phyloP scores from a whole-genome alignment of 208 protist species.

The Acanthamoeba triangularis region DNA sequence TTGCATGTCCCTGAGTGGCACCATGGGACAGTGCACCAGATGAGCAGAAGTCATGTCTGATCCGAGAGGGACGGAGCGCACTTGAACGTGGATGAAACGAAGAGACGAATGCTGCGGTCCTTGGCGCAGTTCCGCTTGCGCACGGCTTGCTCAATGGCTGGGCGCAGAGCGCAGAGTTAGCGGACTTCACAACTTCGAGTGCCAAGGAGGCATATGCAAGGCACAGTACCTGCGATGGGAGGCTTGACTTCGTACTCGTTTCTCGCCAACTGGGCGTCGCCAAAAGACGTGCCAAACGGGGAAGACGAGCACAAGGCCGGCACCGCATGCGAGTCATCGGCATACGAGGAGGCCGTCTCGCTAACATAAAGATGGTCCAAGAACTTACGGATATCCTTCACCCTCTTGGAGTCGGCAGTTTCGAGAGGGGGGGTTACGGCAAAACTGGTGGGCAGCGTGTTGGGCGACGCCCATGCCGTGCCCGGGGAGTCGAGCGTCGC shows the following conservation, averaged over 20 bases:
- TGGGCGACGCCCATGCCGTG: too few relatives aligned
- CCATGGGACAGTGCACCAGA: background rate
- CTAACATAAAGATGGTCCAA: background rate
- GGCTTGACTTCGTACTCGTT: slow-evolving; percentile 66
- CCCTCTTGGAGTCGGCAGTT: too few relatives aligned
- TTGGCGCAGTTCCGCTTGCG: background rate
- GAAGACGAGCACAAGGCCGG: background rate
- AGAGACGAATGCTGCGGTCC: slow-evolving; percentile 69
- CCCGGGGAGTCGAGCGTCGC: too few relatives aligned
- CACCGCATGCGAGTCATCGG: background rate
- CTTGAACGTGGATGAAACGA: slow-evolving; percentile 66
- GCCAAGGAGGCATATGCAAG: background rate
- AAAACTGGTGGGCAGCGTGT: too few relatives aligned
- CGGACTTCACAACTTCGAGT: background rate
- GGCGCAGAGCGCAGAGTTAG: background rate
- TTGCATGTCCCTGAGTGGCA: slow-evolving; percentile 39
- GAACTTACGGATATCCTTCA: background rate
- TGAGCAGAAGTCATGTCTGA: too few relatives aligned
- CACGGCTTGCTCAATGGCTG: background rate
- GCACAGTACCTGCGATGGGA: background rate
- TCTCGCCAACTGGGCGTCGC: background rate
- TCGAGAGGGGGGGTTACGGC: too few relatives aligned
- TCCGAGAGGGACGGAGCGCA: background rate
- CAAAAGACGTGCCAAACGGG: background rate
- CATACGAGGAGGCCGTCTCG: background rate